Conservation (phyloP, 352 stramenopile genomes). For the Nothophytophthora sp. region DNA sequence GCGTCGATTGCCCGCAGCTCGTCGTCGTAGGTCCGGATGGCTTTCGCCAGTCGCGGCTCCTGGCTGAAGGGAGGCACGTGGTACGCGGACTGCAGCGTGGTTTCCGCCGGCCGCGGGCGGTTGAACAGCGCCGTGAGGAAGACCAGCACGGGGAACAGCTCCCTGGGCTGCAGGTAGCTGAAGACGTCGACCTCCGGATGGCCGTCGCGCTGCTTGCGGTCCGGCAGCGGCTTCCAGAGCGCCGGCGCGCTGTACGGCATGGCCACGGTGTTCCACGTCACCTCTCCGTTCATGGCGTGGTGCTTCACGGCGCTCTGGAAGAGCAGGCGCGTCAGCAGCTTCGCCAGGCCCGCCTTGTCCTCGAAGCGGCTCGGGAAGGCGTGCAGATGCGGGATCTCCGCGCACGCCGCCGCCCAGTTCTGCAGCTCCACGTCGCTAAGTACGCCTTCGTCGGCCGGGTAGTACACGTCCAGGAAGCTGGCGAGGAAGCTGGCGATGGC, state of each 20-base stretch:
- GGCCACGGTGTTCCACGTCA: conserved; percentile 40
- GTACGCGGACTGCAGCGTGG: conserved; percentile 32
- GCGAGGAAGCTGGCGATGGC: conserved; percentile 29
- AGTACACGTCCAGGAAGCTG: conserved; percentile 29
- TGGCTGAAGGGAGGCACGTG: conserved; percentile 18
- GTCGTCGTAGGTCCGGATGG: conserved; percentile 21
- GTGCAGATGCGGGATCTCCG: conserved; percentile 28
- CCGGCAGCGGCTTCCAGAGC: conserved; percentile 45
- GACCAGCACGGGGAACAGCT: conserved; percentile 25
- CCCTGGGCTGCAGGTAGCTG: conserved; percentile 19
- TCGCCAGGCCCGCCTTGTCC: conserved; percentile 7
- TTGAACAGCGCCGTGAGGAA: conserved; percentile 37
- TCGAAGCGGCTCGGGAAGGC: conserved; percentile 23
- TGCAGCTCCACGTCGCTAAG: conserved; percentile 37
- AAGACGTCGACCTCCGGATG: conserved; percentile 31
- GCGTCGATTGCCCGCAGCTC: conserved; percentile 28
- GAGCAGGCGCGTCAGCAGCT: conserved; percentile 35
- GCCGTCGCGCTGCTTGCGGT: conserved; percentile 21
- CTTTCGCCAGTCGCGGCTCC: conserved; percentile 21
- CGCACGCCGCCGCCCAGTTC: conserved; percentile 28
- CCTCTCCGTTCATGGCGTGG: conserved; percentile 55
- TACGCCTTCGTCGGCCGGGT: conserved; percentile 26
- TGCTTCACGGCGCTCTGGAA: conserved; percentile 47
- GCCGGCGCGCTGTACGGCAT: conserved; percentile 44
- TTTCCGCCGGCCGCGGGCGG: conserved; percentile 20